Conservation (phyloP, 352 stramenopile genomes). For the Phytophthora megakarya region DNA sequence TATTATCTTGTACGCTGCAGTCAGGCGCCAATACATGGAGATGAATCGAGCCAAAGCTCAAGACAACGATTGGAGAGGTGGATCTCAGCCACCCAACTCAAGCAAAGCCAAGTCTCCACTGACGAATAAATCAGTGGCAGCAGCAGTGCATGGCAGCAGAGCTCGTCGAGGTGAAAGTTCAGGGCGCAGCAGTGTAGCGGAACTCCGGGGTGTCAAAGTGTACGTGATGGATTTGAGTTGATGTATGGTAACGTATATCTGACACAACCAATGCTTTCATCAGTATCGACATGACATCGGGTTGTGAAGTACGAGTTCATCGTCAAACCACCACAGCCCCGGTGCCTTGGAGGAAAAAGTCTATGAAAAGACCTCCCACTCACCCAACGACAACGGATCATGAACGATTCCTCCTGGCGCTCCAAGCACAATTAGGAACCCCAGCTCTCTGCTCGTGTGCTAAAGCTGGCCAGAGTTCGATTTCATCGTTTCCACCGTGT, state of each 20-base stretch:
- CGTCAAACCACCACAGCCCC: conserved; percentile 41
- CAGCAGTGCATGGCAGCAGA: conserved; percentile 16
- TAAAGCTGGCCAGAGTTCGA: conserved; percentile 12
- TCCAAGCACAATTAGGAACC: conserved; percentile 53
- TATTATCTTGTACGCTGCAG: conserved; percentile 49
- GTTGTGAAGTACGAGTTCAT: conserved; percentile 43
- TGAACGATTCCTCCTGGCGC: conserved; percentile 52
- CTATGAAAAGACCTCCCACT: background rate
- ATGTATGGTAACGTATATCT: background rate
- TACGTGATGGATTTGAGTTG: conserved; percentile 4
- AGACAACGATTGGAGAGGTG: conserved; percentile 6
- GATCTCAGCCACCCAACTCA: background rate
- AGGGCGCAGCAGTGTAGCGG: background rate
- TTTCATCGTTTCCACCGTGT: conserved; percentile 32
- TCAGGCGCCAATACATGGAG: conserved; percentile 68
- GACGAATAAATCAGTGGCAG: conserved; percentile 18
- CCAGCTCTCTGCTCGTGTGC: conserved; percentile 63
- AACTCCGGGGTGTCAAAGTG: conserved; percentile 12
- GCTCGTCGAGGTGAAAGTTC: conserved; percentile 8
- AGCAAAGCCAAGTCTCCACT: conserved; percentile 10
- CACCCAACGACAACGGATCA: conserved; percentile 21
- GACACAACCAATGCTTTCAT: conserved; percentile 5
- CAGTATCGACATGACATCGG: conserved; percentile 47
- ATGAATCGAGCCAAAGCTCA: conserved; percentile 41
- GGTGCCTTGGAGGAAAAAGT: conserved; percentile 63